Percentiles rank a stretch among this genome's conserved stretches.
Conservation (phyloP, 257 asterid genomes). For the Solanum ahanhuiri region DNA sequence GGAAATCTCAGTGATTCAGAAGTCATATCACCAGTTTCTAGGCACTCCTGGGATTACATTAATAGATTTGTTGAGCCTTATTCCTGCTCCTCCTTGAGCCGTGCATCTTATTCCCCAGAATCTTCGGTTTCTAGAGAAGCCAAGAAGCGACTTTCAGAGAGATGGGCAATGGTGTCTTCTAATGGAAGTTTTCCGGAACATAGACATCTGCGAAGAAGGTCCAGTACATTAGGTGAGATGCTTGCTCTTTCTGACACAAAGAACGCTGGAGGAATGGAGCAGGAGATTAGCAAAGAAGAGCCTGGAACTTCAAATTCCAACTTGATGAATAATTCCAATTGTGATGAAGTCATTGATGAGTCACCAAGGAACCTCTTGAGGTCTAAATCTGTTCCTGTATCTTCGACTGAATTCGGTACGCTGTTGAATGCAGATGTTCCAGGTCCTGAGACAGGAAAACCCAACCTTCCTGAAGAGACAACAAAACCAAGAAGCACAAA, state of each 20-base stretch:
- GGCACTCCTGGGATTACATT: constrained; percentile 92
- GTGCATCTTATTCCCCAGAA: constrained; percentile 88
- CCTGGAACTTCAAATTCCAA: constrained; percentile 17
- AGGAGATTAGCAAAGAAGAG: constrained; percentile 35
- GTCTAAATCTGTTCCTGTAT: constrained; percentile 85
- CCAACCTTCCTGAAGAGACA: constrained; percentile 32
- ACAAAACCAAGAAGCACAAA: constrained; percentile 42
- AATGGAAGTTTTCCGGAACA: constrained; percentile 60
- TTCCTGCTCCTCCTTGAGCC: constrained; percentile 73
- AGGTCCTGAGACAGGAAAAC: constrained; percentile 22
- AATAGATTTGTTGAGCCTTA: constrained; percentile 72
- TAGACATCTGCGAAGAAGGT: constrained; percentile 52
- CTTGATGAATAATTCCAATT: constrained; percentile 16
- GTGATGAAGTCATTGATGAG: constrained; percentile 20
- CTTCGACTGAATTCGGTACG: constrained; percentile 41
- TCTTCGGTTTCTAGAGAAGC: constrained; percentile 93
- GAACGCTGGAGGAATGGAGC: constrained; percentile 19
- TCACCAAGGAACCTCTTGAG: constrained; percentile 55
- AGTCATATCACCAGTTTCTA: constrained; percentile 64
- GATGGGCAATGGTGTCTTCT: constrained; percentile 92
- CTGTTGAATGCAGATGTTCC: constrained; percentile 23
- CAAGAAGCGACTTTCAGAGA: constrained; percentile 91
- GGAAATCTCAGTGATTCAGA: constrained; percentile 79
- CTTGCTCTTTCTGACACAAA: constrained; percentile 92
- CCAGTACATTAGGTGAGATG: constrained; percentile 97